phyloP scores from a whole-genome alignment of 2,329 filamentous ascomycete species.

The Nannizziopsis arthrosporioides region DNA sequence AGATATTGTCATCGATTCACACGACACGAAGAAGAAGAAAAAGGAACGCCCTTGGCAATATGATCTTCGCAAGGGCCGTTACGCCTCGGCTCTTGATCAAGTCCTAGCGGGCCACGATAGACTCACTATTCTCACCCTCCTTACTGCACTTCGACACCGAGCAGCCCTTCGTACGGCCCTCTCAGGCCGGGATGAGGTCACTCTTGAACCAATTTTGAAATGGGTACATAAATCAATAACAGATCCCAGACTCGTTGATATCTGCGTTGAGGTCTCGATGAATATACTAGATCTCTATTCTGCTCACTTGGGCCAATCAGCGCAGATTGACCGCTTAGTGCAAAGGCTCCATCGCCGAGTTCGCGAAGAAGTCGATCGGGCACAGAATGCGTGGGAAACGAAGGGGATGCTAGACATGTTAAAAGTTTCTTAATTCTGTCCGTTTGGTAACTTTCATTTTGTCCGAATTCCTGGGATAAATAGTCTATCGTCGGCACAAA shows the following conservation, averaged over 20 bases:
- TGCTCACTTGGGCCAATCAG: constrained; percentile 61
- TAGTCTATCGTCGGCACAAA: neutral
- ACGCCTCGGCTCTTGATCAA: constrained; percentile 64
- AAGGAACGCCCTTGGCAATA: constrained; percentile 67
- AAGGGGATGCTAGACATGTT: constrained; percentile 79
- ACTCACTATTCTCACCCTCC: constrained; percentile 58
- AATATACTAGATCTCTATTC: constrained; percentile 79
- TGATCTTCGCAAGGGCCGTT: constrained; percentile 66
- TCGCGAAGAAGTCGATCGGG: constrained; percentile 64
- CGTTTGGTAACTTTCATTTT: neutral
- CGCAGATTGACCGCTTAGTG: constrained; percentile 60
- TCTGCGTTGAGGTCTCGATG: constrained; percentile 74
- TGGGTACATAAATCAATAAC: constrained; percentile 74
- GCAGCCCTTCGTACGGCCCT: constrained; percentile 73
- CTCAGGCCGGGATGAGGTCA: constrained; percentile 65
- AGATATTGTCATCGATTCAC: constrained; percentile 73
- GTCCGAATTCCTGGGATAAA: neutral
- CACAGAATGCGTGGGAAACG: constrained; percentile 69
- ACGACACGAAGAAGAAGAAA: constrained; percentile 53
- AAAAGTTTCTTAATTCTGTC: constrained; percentile 21
- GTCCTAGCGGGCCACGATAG: constrained; percentile 54
- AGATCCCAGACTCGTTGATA: constrained; percentile 66
- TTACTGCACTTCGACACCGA: constrained; percentile 77
- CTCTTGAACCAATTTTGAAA: constrained; percentile 67
- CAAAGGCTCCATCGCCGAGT: constrained; percentile 59